These are phyloP conservation scores for Lachnellula suecica DNA, from an alignment of 2,329 filamentous ascomycete species.

Conservation along the genomic window DNA sequence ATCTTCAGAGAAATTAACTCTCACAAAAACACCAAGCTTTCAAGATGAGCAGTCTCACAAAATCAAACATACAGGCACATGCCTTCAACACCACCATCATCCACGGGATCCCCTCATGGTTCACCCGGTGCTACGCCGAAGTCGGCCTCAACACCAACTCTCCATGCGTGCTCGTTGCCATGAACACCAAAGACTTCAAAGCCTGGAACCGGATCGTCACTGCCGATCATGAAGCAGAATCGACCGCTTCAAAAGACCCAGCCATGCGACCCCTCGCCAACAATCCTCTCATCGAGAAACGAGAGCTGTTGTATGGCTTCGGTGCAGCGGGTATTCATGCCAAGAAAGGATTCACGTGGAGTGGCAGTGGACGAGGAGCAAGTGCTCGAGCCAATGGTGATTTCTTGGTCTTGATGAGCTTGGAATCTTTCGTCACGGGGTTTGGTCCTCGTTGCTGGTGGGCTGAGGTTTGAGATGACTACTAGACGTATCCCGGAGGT, in stretches of 20 bases:
- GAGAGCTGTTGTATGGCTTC: neutral
- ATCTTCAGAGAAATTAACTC: too few species aligned
- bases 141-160: neutral
- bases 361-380: neutral
- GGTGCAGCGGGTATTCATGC: neutral
- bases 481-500: too few species aligned
- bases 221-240: neutral
- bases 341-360: neutral
- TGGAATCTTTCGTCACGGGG: neutral
- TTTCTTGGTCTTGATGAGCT: neutral
- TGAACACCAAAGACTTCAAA: neutral
- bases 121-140: neutral
- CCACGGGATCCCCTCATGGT: neutral
- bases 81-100: too few species aligned
- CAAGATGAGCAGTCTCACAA: too few species aligned
- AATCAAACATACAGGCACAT: too few species aligned
- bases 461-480: neutral
- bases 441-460: neutral
- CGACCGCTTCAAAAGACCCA: neutral
- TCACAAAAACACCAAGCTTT: too few species aligned
- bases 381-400: neutral
- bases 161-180: neutral
- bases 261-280: neutral
- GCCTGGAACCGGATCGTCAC: neutral
- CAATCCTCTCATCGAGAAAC: neutral